Evolutionary conservation across 768 basidiomycete species (phyloP), one percentile per base, ranked within the genome.

Genomic region (Kondoa subrosea): DNA sequence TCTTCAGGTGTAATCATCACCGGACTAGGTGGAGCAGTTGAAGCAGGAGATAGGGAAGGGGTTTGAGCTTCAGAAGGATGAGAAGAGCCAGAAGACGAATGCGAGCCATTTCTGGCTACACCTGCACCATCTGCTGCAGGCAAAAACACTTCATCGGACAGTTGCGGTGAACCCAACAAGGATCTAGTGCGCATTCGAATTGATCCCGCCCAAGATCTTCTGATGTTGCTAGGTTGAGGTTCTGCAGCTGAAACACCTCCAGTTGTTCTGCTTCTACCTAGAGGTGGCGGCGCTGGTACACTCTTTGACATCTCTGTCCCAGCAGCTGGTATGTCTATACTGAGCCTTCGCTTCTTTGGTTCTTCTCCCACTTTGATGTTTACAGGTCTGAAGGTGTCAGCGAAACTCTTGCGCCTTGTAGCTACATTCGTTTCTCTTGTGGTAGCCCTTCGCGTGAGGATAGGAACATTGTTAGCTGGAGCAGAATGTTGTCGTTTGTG

Each of bases 21-120:
- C 3, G 61, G 61, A 3, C 3, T 3, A 8, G 61, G 33, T 16
- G 61, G 61, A 27, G n/a, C 16, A 3, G 61, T 31, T 32, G 61
- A 63, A 33, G 30, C 26, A 27, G 61, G 61, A 3, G 61, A 63
- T 3, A 31, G 58, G 58, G 58, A 25, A 25, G 27, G 14, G 8
- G 33, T 33, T 3, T 26, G 8, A 34, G 17, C 3, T 14, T 29
- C 32, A 3, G 64, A 65, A n/a, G 61, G 33, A 16, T 27, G 27
- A 17, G 61, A 63, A 16, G 64, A 32, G 64, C 64, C 25, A 50
- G 40, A 50, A 50, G 40, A 50, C 40, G 40, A 50, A 50, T 50
- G 40, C 40, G 40, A 50, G 40, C 40, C 40, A 21, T 50, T 50
- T 50, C 40, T 50, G 8, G 40, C 40, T 50, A 50, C 40, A 21